Conservation (phyloP, 192 early-diverging fungal genomes). For the Podila verticillata region DNA sequence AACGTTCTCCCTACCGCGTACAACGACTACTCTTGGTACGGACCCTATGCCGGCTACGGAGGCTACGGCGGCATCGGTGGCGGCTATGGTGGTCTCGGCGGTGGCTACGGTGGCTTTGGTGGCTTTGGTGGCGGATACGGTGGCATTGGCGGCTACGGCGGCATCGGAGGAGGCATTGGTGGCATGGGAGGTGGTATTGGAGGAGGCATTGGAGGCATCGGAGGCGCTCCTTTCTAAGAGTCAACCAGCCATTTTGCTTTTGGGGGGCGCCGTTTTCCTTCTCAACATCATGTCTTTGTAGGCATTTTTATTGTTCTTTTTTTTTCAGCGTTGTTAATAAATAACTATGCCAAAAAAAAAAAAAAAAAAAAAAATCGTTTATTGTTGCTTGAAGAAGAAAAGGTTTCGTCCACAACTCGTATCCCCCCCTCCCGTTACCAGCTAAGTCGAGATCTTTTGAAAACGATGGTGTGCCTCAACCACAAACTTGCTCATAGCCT, state of each 20-base stretch:
- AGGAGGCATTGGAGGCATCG: not conserved
- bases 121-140: not conserved
- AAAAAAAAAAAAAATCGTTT: not conserved
- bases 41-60: not conserved
- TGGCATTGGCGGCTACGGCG: not conserved
- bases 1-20: conserved; percentile 12
- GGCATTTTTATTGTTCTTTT: not conserved
- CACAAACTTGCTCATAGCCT: conserved; percentile 18
- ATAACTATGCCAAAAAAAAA: not conserved
- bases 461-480: not conserved
- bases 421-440: not conserved
- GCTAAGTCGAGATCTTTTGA: not conserved
- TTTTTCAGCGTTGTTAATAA: too few relatives aligned
- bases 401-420: too few relatives aligned
- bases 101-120: not conserved
- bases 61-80: not conserved
- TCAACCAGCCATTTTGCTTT: not conserved
- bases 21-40: conserved; percentile 11
- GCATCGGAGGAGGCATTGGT: too few relatives aligned
- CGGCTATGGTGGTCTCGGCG: not conserved
- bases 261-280: too few relatives aligned
- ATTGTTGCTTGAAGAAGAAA: not conserved
- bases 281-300: not conserved
- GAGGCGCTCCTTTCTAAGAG: not conserved
- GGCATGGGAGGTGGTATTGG: not conserved